Percentiles rank a stretch among this genome's conserved stretches.
Evolutionary conservation across 2,329 filamentous ascomycete species (phyloP).

Genomic region (Sporothrix luriei): DNA sequence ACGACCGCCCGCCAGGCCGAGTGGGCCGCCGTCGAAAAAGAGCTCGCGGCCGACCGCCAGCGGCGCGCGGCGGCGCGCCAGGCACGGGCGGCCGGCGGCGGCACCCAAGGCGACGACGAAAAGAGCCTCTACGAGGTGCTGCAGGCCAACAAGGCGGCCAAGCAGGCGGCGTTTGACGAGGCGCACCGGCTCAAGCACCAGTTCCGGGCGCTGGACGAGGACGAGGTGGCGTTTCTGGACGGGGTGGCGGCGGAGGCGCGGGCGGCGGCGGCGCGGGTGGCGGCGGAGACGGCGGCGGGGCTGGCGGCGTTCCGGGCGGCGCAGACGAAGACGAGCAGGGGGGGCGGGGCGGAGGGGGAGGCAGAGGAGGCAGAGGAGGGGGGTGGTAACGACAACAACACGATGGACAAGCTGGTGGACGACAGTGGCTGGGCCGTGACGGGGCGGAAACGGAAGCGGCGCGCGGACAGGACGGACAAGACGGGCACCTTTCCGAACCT

Average conservation of each 20-base stretch:
- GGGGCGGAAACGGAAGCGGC: constrained; percentile 36
- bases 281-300: constrained; percentile 60
- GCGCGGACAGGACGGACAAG: constrained; percentile 22
- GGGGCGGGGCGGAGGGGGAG: constrained; percentile 23
- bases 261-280: constrained; percentile 57
- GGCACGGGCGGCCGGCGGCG: constrained; percentile 44
- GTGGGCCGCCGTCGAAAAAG: constrained; percentile 66
- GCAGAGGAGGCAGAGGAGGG: constrained; percentile 29
- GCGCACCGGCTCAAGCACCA: constrained; percentile 71
- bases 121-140: constrained; percentile 73
- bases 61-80: constrained; percentile 53
- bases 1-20: constrained; percentile 44
- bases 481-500: constrained; percentile 32
- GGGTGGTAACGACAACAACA: constrained; percentile 22
- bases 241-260: constrained; percentile 55
- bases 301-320: constrained; percentile 57
- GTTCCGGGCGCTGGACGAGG: constrained; percentile 75
- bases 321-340: background rate
- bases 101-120: constrained; percentile 49
- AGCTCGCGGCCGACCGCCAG: constrained; percentile 63
- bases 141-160: constrained; percentile 82
- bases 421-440: constrained; percentile 27
- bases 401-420: constrained; percentile 1
- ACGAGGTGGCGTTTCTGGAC: constrained; percentile 75
- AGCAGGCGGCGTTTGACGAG: constrained; percentile 82